Base-by-base conservation (phyloP, 2,329 filamentous ascomycete genomes). In the Penicillium sp. region DNA sequence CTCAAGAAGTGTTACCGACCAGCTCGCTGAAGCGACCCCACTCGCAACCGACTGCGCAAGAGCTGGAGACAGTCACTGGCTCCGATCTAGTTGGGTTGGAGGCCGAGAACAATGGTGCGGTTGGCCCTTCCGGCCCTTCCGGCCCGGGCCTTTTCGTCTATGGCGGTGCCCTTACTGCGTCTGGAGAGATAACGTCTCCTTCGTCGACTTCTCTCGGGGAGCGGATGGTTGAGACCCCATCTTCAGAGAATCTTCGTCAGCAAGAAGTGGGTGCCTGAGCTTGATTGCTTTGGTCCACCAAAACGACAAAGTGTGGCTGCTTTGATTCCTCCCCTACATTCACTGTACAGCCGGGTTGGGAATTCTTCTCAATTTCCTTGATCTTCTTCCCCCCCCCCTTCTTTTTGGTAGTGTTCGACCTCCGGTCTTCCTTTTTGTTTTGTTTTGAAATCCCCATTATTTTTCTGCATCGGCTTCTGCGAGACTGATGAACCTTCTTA, bases 161-260 rank as follows among this genome's bases (percentile, higher is more conserved):
- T 26, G 41, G 34, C 7, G 39, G 39, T 28, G 51, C 53, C 40
- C 54, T 58, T 24, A 43, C 46, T 12, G 39, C 54, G 5, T 43
- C 54, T 24, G 41, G 39, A 33, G 49, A 49, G 13, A 45, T 49
- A 2, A 27, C 46, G 34, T 57, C 57, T 27, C 46, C 54, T 4
- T 53, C 52, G 4, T 54, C 53, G 24, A 55, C 50, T 4, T 51
- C 57, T 1, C 52, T 59, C 12, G 50, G 37, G 27, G 57, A 59
- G 36, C 55, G 53, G 42, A 46, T 48, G 13, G 46, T 54, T 8
- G 46, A 56, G 18, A 49, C 47, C 0, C 53, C 57, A 1, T 60
- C 57, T 4, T 54, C 53, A 11, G 57, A 60, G 43, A 59, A 52
- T 36, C 51, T 60, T 9, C 56, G 51, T 24, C 49, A 59, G 35